Evolutionary conservation across 2,329 filamentous ascomycete genomes (phyloP), one percentile per base, ranked within the genome.

Genomic region (Aspergillus tanneri): DNA sequence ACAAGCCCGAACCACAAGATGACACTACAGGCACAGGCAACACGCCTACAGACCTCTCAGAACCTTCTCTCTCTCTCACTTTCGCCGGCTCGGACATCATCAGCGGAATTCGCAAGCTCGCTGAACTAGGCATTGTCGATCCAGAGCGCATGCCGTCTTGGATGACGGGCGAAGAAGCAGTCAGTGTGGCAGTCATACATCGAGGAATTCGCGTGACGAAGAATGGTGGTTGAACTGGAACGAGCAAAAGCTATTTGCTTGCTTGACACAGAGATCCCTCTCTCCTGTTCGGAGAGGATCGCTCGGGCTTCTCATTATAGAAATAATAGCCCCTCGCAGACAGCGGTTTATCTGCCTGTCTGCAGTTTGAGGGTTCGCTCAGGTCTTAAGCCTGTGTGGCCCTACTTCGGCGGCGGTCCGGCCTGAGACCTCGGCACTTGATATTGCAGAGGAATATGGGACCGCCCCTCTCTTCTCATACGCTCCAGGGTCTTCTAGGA

Each of bases 111-210:
- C 79, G 88, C 39, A 83, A 86, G 61, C 76, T 95, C 24, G 86
- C 92, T 0, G 89, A 95, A 66, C 72, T 81, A 12, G 89, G 88
- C 0, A 56, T 73, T 4, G 74, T 95, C 21, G 83, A 95, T 63
- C 86, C 88, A 1, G 79, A 84, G 60, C 81, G 76, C 46, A 91
- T 95, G 86, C 90, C 90, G 0, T 87, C 87, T 0, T 95, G 90
- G 89, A 86, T 95, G 85, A 93, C 89, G 1, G 90, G 90, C 2
- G 90, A 95, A 61, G 87, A 90, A 36, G 87, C 85, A 0, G 83
- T 93, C 4, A 93, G 87, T 44, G 77, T 84, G 28, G 87, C 88
- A 0, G 78, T 82, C 22, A 82, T 95, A 3, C 79, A 77, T 54
- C 69, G 82, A 49, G 88, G 89, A 8, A 59, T 45, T 24, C 59